Base-by-base conservation (phyloP, 768 basidiomycete genomes). In the Rhodotorula kratochvilovae region DNA sequence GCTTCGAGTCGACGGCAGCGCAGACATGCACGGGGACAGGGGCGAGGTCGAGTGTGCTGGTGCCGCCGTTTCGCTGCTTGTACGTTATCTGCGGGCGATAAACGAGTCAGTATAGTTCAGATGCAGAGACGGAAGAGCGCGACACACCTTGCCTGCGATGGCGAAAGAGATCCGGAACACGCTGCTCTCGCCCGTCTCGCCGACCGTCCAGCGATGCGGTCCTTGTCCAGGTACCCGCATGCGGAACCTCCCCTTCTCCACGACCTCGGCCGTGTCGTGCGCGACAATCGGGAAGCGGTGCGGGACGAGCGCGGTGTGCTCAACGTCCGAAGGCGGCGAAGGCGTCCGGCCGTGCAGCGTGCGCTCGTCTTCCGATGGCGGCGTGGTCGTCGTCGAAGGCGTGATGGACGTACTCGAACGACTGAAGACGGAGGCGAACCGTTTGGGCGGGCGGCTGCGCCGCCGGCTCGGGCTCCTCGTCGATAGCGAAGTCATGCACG, bases 171-270 rank as follows among this genome's bases (percentile, higher is more conserved):
- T 53, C 16, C 43, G 11, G 51, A 70, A 48, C 27, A 55, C 33
- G 51, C 35, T 45, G 59, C 45, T 65, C 45, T 46, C 45, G 36
- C 68, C 63, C 42, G 63, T 65, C 29, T 70, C 68, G 51, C 68
- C 68, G 17, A 60, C 50, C 36, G 58, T 48, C 58, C 59, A 70
- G 0, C 51, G 42, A n/a, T 59, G 42, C 27, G 36, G 36, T 17
- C 58, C 58, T 2, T 35, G 42, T 53, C 48, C 56, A 5, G 43
- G 45, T 10, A 46, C 46, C n/a, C 56, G 48, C 33, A 51, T n/a
- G 25, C 19, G 48, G 61, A 61, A 53, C 43, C 25, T 23, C 54
- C 23, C 68, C 13, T 42, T 6, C 7, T 42, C 39, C 4, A 36
- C 33, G 25, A 23, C 23, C 10, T 69, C 68, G 57, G 46, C 39